Evolutionary conservation across 176 grass and related monocot genomes (phyloP).

Genomic region (Echinochloa phyllopogon): DNA sequence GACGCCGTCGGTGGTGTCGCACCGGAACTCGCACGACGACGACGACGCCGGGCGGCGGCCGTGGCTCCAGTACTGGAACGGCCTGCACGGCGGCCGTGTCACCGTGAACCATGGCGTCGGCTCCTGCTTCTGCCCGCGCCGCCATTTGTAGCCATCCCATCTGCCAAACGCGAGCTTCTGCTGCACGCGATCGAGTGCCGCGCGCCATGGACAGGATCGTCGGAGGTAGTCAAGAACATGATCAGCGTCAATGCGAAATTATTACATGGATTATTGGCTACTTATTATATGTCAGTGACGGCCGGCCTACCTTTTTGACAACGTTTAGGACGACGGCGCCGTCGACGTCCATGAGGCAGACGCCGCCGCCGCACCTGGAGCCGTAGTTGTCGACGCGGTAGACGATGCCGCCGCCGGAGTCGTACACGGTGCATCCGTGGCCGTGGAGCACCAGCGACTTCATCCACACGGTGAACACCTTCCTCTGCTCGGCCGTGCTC

Average conservation of each 20-base stretch:
- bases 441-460: conserved; percentile 72
- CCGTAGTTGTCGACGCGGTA: conserved; percentile 73
- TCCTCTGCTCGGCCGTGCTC: conserved; percentile 41
- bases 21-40: conserved; percentile 50
- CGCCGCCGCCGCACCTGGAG: conserved; percentile 45
- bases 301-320: conserved; percentile 39
- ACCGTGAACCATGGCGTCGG: conserved; percentile 33
- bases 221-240: neutral
- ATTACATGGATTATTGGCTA: too few species aligned
- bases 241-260: neutral
- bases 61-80: conserved; percentile 31
- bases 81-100: neutral
- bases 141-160: conserved; percentile 63
- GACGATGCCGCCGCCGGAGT: conserved; percentile 54
- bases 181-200: conserved; percentile 32
- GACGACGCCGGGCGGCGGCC: neutral
- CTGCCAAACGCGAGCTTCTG: conserved; percentile 59
- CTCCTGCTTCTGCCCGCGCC: conserved; percentile 6
- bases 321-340: conserved; percentile 59
- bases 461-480: conserved; percentile 72
- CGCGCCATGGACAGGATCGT: neutral
- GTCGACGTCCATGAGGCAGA: conserved; percentile 68
- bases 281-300: too few species aligned
- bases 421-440: conserved; percentile 69
- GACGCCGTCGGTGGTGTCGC: conserved; percentile 20